phyloP scores from a whole-genome alignment of 352 stramenopile species.

The Phytophthora meadii region DNA sequence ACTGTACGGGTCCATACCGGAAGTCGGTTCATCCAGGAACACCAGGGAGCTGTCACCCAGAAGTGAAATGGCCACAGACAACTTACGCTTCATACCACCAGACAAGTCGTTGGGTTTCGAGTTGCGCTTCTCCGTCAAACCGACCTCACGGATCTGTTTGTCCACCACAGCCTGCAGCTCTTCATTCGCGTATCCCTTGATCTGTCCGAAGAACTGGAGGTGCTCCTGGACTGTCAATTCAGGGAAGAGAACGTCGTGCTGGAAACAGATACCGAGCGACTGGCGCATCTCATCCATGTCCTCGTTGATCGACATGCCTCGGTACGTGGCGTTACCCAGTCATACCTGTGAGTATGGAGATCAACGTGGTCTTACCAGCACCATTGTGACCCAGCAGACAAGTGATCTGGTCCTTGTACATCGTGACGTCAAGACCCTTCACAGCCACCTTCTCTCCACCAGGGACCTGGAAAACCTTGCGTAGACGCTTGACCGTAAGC shows the following conservation, averaged over 20 bases:
- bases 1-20: conserved; percentile 95
- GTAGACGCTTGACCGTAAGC: conserved; percentile 61
- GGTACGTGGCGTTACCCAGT: conserved; percentile 65
- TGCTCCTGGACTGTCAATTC: conserved; percentile 79
- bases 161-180: conserved; percentile 39
- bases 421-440: conserved; percentile 79
- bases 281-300: conserved; percentile 81
- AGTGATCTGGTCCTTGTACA: conserved; percentile 84
- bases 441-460: conserved; percentile 90
- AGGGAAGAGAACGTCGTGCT: conserved; percentile 79
- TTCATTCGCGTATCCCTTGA: conserved; percentile 57
- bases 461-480: conserved; percentile 82
- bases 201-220: conserved; percentile 62
- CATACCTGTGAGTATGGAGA: conserved; percentile 81
- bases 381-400: conserved; percentile 82
- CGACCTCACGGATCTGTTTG: conserved; percentile 56
- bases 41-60: conserved; percentile 85
- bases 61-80: conserved; percentile 88
- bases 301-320: conserved; percentile 66
- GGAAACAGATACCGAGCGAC: conserved; percentile 78
- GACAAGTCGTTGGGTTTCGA: conserved; percentile 62
- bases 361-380: conserved; percentile 80
- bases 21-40: conserved; percentile 92
- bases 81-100: conserved; percentile 90
- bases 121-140: conserved; percentile 60